These are phyloP conservation scores for Colletotrichum theobromicola DNA, from an alignment of 2,329 filamentous ascomycete genomes.

Conservation along the genomic window DNA sequence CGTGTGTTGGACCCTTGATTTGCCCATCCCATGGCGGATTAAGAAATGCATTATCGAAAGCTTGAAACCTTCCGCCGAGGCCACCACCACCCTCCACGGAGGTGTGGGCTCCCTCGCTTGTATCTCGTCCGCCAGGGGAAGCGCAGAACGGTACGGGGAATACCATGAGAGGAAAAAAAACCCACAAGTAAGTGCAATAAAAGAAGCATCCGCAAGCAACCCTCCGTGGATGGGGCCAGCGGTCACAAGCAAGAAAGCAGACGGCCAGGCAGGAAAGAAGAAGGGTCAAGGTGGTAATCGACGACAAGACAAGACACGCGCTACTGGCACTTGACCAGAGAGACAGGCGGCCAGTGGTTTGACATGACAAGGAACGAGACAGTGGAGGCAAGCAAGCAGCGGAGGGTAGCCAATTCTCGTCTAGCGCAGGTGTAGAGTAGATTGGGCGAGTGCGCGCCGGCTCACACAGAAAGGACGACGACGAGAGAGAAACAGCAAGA, in stretches of 20 bases:
- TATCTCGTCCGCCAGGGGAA: not conserved
- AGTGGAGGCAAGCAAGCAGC: not conserved
- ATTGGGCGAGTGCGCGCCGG: not conserved
- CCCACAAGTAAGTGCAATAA: not conserved
- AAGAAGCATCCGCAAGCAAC: not conserved
- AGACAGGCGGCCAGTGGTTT: not conserved
- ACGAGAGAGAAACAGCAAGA: not conserved
- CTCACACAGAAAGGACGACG: not conserved
- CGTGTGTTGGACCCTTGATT: conserved; percentile 14
- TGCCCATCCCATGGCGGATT: not conserved
- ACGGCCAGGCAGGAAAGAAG: not conserved
- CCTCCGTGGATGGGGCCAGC: not conserved
- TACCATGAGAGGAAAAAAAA: not conserved
- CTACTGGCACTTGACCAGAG: conserved; percentile 10
- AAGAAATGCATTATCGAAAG: conserved; percentile 8
- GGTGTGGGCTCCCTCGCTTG: not conserved
- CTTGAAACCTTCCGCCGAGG: conserved; percentile 8
- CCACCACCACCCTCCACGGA: not conserved
- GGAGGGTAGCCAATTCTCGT: not conserved
- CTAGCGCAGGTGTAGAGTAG: not conserved
- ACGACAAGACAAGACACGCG: not conserved
- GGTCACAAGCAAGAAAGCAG: not conserved
- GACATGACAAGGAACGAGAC: not conserved
- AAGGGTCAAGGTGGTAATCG: not conserved
- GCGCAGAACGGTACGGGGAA: not conserved